Evolutionary conservation across 257 asterid genomes (phyloP).

Genomic region (Dorcoceras hygrometricum): DNA sequence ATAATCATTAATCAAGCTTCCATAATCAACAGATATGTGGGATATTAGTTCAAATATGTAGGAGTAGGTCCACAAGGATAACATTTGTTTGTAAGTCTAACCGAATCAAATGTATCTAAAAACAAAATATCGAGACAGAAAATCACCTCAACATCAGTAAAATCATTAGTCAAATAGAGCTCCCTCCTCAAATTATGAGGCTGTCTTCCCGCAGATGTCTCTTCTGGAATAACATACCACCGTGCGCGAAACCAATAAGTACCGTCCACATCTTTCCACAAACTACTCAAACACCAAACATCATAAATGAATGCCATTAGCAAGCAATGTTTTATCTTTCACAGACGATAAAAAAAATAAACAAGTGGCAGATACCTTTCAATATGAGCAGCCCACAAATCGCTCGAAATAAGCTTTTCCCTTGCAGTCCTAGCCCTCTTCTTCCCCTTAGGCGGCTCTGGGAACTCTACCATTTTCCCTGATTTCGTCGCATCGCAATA

Average conservation of each 20-base stretch:
- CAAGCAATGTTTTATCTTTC: conserved; percentile 5
- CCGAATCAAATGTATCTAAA: neutral
- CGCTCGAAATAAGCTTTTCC: conserved; percentile 86
- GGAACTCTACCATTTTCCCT: conserved; percentile 48
- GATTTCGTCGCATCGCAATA: conserved; percentile 59
- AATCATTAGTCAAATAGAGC: conserved; percentile 75
- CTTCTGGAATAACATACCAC: conserved; percentile 91
- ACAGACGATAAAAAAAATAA: conserved; percentile 15
- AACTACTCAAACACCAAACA: conserved; percentile 38
- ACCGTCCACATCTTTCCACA: conserved; percentile 94
- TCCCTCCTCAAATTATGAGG: conserved; percentile 91
- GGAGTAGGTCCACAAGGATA: neutral
- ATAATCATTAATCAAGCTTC: too few species aligned
- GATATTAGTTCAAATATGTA: neutral
- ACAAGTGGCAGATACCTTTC: conserved; percentile 40
- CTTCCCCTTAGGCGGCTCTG: conserved; percentile 64
- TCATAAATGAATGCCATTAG: neutral
- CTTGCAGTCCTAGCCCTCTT: conserved; percentile 72
- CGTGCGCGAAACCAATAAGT: conserved; percentile 71
- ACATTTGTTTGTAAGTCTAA: conserved; percentile 7
- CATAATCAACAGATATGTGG: neutral
- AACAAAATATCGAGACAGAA: conserved; percentile 11
- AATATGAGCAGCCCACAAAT: conserved; percentile 79
- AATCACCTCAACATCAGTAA: conserved; percentile 75
- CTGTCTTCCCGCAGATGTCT: conserved; percentile 84